Evolutionary conservation across 2,329 filamentous ascomycete species (phyloP).

Genomic region (Alternaria atra): DNA sequence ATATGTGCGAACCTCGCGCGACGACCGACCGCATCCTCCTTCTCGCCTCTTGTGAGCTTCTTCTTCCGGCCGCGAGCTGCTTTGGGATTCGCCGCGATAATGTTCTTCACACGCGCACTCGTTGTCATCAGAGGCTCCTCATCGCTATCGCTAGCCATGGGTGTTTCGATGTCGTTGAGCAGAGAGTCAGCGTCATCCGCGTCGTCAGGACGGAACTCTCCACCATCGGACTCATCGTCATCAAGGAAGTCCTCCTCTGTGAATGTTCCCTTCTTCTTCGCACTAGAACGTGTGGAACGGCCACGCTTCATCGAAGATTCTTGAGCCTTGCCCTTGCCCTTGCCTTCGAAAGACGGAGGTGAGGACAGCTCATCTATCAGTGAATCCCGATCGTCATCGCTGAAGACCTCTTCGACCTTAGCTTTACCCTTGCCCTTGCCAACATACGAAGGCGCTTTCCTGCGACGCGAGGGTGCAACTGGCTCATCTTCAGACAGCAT

Average conservation of each 20-base stretch:
- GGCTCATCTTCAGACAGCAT: conserved; percentile 29
- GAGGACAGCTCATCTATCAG: conserved; percentile 9
- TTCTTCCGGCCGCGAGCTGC: conserved; percentile 32
- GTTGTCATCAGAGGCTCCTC: conserved; percentile 37
- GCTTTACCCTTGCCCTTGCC: conserved; percentile 32
- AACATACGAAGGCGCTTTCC: conserved; percentile 16
- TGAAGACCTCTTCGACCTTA: conserved; percentile 12
- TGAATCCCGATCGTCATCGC: conserved; percentile 19
- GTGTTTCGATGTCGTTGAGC: conserved; percentile 27
- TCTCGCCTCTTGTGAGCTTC: conserved; percentile 36
- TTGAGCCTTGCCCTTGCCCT: conserved; percentile 35
- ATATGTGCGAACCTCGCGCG: conserved; percentile 45
- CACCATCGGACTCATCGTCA: conserved; percentile 37
- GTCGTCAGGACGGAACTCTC: conserved; percentile 41
- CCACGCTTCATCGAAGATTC: conserved; percentile 20
- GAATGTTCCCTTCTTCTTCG: conserved; percentile 25
- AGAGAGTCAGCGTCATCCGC: conserved; percentile 34
- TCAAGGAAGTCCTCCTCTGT: conserved; percentile 28
- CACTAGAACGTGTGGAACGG: conserved; percentile 32
- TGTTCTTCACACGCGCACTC: conserved; percentile 29
- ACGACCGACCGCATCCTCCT: conserved; percentile 29
- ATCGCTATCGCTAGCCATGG: conserved; percentile 37
- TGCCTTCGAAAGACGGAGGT: conserved; percentile 30
- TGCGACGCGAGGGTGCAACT: conserved; percentile 18
- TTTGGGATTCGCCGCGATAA: conserved; percentile 17